A percentile compares a stretch with the other conserved stretches of the same genome.
Evolutionary conservation across 108 stramenopile species (phyloP).

Genomic region (Cafeteria roenbergensis): DNA sequence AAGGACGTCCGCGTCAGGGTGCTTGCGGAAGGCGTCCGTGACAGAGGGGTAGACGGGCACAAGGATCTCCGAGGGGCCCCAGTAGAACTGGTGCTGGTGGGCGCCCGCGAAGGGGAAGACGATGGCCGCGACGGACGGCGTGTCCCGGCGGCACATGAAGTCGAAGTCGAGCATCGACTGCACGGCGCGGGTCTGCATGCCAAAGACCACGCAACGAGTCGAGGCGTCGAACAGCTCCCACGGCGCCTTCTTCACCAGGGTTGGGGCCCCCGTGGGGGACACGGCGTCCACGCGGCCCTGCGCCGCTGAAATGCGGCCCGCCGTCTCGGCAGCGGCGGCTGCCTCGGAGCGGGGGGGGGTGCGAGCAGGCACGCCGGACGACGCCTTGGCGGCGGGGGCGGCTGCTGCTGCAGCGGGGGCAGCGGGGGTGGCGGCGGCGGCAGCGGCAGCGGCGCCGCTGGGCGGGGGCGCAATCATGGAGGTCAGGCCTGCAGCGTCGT

Average conservation of each 20-base stretch:
- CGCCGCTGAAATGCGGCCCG: too few relatives aligned
- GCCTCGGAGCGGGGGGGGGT: neutral
- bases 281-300: too few relatives aligned
- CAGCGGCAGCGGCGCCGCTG: neutral
- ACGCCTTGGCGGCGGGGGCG: conserved; percentile 2
- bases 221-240: conserved; percentile 48
- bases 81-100: conserved; percentile 75
- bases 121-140: conserved; percentile 65
- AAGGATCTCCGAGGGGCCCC: conserved; percentile 67
- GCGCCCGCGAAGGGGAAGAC: conserved; percentile 64
- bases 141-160: conserved; percentile 69
- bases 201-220: conserved; percentile 65
- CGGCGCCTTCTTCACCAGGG: too few relatives aligned
- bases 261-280: too few relatives aligned
- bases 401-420: too few relatives aligned
- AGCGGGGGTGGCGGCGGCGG: neutral
- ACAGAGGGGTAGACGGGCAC: conserved; percentile 62
- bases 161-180: conserved; percentile 85
- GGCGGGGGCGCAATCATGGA: too few relatives aligned
- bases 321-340: conserved; percentile 5
- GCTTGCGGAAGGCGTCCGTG: conserved; percentile 55
- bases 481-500: too few relatives aligned
- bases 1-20: conserved; percentile 57
- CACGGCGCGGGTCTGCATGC: conserved; percentile 59
- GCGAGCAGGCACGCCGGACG: neutral